Evolutionary conservation across 208 protist genomes (phyloP).

Genomic region (Porcisia hertigi): DNA sequence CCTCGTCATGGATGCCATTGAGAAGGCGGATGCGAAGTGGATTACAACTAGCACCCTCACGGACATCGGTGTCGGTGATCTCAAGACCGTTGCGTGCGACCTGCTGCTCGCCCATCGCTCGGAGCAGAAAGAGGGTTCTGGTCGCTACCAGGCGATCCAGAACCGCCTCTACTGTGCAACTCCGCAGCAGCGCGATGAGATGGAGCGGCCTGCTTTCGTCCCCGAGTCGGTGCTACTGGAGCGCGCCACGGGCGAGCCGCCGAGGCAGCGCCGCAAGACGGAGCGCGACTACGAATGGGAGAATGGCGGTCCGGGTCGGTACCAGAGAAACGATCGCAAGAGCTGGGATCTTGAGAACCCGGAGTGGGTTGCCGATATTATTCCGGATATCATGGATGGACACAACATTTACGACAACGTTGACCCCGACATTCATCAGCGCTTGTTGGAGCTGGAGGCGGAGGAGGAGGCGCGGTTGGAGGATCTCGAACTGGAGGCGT

Average conservation of each 20-base stretch:
- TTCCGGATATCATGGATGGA: conserved; percentile 99
- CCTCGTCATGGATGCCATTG: conserved; percentile 83
- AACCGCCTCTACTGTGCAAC: conserved; percentile 92
- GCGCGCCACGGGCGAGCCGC: conserved; percentile 33
- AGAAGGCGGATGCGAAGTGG: conserved; percentile 85
- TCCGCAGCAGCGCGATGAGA: conserved; percentile 89
- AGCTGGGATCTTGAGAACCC: conserved; percentile 92
- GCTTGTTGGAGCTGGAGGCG: conserved; percentile 90
- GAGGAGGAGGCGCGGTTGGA: conserved; percentile 92
- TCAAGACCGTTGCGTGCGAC: conserved; percentile 96
- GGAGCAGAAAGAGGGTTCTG: conserved; percentile 94
- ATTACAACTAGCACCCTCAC: conserved; percentile 96
- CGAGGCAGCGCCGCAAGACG: conserved; percentile 70
- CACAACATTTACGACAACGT: conserved; percentile 99
- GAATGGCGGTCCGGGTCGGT: conserved; percentile 93
- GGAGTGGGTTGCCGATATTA: conserved; percentile 98
- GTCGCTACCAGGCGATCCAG: conserved; percentile 90
- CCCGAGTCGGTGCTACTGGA: conserved; percentile 77
- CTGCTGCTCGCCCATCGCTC: conserved; percentile 94
- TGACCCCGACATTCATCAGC: conserved; percentile 98
- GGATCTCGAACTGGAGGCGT: conserved; percentile 94
- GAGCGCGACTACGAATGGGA: conserved; percentile 93
- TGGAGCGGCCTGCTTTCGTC: conserved; percentile 72
- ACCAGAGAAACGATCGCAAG: conserved; percentile 88
- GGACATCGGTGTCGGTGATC: conserved; percentile 92